Evolutionary conservation across 139 green algal genomes (phyloP), one percentile per base, ranked within the genome.

Genomic region (Marvania coccoides): DNA sequence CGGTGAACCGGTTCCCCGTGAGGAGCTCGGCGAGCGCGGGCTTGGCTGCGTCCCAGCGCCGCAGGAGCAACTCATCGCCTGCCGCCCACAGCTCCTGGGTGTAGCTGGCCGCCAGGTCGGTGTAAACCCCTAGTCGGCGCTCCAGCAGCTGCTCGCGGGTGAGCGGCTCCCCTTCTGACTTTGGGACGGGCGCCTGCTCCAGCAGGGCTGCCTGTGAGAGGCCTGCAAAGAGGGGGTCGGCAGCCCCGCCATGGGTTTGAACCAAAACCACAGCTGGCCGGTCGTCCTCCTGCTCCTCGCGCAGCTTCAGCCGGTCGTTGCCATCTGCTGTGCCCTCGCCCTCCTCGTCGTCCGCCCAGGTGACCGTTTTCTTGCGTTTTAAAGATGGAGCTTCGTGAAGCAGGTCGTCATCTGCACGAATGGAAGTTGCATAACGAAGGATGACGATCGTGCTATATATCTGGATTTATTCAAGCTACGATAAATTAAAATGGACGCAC

Each of bases 311-410:
- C 33, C 58, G 56, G 14, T 65, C 65, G 15, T 51, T n/a, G 10
- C 13, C 55, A 47, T 47, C n/a, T 9, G 7, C 35, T 9, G 35
- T n/a, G 35, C 36, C 12, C 7, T 8, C 6, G 14, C 15, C n/a
- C 15, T 15, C 19, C 6, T 38, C 48, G 33, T 47, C 57, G 35
- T 69, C 69, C 7, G 69, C 69, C 68, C 68, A 74, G 15, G 68
- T 74, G 3, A 74, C 68, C 8, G 68, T 74, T 61, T 74, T 74
- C 47, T 74, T 74, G 34, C 58, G 45, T n/a, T 73, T 73, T 7
- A 57, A 38, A 5, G 38, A 12, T 8, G 37, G 63, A 1, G n/a
- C 15, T 29, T 23, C 42, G 19, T 51, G 42, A 51, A 51, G 19
- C 19, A 28, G 19, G 19, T 28, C 19, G 19, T 19, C 42, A 51